Evolutionary conservation across 306 rosid species (phyloP), one percentile per base, ranked within the genome.

Genomic region (Quercus glauca): DNA sequence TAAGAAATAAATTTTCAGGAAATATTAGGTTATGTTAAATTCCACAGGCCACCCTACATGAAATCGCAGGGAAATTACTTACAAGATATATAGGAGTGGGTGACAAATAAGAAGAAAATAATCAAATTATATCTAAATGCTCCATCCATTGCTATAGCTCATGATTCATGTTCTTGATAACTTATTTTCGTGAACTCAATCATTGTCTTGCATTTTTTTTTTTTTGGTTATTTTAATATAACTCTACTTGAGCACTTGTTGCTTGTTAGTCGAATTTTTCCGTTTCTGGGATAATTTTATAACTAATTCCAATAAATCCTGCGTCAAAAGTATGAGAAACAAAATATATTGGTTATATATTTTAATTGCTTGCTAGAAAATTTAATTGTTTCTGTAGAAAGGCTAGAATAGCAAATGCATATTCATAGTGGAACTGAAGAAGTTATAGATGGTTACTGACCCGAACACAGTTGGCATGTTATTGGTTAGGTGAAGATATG

Each of bases 391-490:
- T 83, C 86, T 3, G 78, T 83, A n/a, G 86, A 79, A 79, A 71
- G 83, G 60, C 69, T 79, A 41, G 78, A 83, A 71, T 83, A 83
- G 73, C 79, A 79, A 72, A 79, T 79, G 86, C 83, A 75, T 63
- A 79, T 79, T 79, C 77, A 73, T 0, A 79, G 86, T 29, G 86
- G 79, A 65, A 80, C 83, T 29, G 65, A 74, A 15, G 64, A 83
- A 75, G 31, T 71, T n/a, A 19, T 79, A 4, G 28, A 79, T 70
- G 65, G 15, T 20, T 73, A 75, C 77, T 67, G 56, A 71, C 86
- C 86, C 18, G 41, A 23, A 11, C 81, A 43, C 26, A 75, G 57
- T 65, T 75, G 86, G 83, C 86, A 80, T 5, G 2, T 45, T n/a
- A 14, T 79, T 79, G 86, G 83, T 26, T 55, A 63, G 43, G 80